These are phyloP conservation scores for Emmonsiellopsis sp. DNA, from an alignment of 2,329 filamentous ascomycete genomes.

Conservation along the genomic window DNA sequence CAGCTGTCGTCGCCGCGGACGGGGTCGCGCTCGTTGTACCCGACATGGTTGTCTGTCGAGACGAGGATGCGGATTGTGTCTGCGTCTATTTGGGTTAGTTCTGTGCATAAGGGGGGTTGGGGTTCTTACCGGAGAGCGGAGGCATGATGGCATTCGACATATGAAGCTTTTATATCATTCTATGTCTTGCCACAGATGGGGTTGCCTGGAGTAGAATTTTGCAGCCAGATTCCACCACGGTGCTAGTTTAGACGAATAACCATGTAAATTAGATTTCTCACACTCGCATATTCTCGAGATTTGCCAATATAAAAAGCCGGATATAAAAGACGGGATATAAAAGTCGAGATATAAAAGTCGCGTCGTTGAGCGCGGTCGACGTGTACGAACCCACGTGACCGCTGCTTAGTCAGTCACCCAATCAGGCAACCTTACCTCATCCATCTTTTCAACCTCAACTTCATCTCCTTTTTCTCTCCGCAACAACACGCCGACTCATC, in stretches of 20 bases:
- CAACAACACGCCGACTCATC: neutral
- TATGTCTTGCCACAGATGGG: too few relatives aligned
- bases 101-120: neutral
- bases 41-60: constrained; percentile 95
- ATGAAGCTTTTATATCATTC: too few relatives aligned
- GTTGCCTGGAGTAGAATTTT: too few relatives aligned
- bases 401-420: too few relatives aligned
- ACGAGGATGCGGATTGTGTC: constrained; percentile 93
- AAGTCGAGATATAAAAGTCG: too few relatives aligned
- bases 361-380: neutral
- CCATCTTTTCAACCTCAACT: constrained; percentile 7
- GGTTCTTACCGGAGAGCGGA: constrained; percentile 18
- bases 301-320: too few relatives aligned
- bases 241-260: too few relatives aligned
- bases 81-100: constrained; percentile 34
- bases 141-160: constrained; percentile 15
- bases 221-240: too few relatives aligned
- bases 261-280: too few relatives aligned
- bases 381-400: neutral
- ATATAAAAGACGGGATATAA: too few relatives aligned
- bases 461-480: constrained; percentile 2
- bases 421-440: neutral
- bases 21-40: constrained; percentile 85
- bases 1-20: constrained; percentile 96
- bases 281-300: too few relatives aligned